These are phyloP conservation scores for Colletotrichum orchidophilum DNA, from an alignment of 2,329 filamentous ascomycete genomes.

Conservation along the genomic window DNA sequence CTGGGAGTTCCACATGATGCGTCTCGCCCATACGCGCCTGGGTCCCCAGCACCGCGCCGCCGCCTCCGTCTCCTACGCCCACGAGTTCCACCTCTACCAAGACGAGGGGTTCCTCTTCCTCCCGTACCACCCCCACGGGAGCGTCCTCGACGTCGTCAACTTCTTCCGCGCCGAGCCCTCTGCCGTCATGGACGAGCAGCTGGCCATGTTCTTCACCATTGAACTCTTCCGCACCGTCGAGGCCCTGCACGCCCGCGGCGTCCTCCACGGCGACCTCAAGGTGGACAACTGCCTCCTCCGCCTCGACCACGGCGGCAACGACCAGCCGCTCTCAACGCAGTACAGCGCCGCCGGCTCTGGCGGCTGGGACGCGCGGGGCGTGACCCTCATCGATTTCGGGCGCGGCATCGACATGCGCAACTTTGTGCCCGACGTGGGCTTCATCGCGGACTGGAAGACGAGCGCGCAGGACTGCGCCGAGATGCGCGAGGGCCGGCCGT, in stretches of 20 bases:
- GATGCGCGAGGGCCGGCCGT: conserved; percentile 92
- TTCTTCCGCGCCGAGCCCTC: conserved; percentile 76
- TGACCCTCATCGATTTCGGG: conserved; percentile 94
- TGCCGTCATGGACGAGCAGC: conserved; percentile 85
- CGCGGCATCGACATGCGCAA: conserved; percentile 92
- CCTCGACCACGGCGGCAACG: conserved; percentile 64
- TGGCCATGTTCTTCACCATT: conserved; percentile 95
- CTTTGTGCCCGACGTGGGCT: conserved; percentile 80
- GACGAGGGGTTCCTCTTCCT: conserved; percentile 92
- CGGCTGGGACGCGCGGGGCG: conserved; percentile 83
- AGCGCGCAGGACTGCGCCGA: conserved; percentile 89
- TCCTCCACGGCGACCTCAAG: conserved; percentile 95
- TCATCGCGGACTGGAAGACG: conserved; percentile 96
- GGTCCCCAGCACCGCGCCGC: conserved; percentile 75
- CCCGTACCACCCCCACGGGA: conserved; percentile 88
- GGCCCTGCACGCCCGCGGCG: conserved; percentile 78
- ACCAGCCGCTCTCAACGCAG: conserved; percentile 62
- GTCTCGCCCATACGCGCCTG: conserved; percentile 80
- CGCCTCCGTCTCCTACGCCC: conserved; percentile 81
- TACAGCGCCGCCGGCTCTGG: conserved; percentile 79
- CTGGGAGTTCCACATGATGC: conserved; percentile 98
- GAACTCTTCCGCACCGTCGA: conserved; percentile 93
- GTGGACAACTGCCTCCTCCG: conserved; percentile 94
- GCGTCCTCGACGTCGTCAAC: conserved; percentile 94
- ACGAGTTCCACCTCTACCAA: conserved; percentile 91